A percentile compares a stretch with the other conserved stretches of the same genome.
These are phyloP conservation scores for Marsdenia floribunda DNA, from an alignment of 257 asterid species.

Conservation along the genomic window DNA sequence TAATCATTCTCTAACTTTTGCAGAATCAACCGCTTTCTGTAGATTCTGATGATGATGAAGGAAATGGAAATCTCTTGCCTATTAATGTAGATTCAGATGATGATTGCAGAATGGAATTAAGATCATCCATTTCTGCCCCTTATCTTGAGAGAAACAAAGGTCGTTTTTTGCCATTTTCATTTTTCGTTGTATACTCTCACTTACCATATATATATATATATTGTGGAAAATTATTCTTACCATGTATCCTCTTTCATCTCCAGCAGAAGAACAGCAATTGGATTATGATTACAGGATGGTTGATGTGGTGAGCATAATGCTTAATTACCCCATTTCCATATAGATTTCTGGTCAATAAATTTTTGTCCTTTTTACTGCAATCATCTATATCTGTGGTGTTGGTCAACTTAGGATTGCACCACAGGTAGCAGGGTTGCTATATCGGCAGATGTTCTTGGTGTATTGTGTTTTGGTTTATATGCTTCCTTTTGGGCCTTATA, in stretches of 20 bases:
- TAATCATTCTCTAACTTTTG: conserved; percentile 24
- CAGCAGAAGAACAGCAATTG: conserved; percentile 29
- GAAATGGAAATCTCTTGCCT: conserved; percentile 18
- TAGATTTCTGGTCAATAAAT: background rate
- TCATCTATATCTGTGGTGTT: background rate
- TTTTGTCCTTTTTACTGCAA: background rate
- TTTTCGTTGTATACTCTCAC: background rate
- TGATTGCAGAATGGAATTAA: conserved; percentile 28
- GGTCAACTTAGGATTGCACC: background rate
- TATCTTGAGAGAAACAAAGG: conserved; percentile 35
- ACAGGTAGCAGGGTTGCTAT: background rate
- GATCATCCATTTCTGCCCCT: conserved; percentile 24
- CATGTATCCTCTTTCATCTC: conserved; percentile 37
- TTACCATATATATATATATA: background rate
- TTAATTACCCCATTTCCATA: background rate
- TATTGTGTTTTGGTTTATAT: background rate
- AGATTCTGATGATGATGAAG: conserved; percentile 56
- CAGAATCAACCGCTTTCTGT: conserved; percentile 42
- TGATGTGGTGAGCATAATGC: conserved; percentile 21
- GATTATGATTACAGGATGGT: conserved; percentile 16
- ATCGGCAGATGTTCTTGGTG: background rate
- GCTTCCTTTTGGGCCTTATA: background rate
- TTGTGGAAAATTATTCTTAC: background rate
- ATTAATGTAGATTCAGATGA: conserved; percentile 50
- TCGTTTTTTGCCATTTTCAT: conserved; percentile 20